Percentiles rank a stretch among this genome's conserved stretches.
Conservation (phyloP, 176 grass and related monocot genomes). For the Avena insularis region DNA sequence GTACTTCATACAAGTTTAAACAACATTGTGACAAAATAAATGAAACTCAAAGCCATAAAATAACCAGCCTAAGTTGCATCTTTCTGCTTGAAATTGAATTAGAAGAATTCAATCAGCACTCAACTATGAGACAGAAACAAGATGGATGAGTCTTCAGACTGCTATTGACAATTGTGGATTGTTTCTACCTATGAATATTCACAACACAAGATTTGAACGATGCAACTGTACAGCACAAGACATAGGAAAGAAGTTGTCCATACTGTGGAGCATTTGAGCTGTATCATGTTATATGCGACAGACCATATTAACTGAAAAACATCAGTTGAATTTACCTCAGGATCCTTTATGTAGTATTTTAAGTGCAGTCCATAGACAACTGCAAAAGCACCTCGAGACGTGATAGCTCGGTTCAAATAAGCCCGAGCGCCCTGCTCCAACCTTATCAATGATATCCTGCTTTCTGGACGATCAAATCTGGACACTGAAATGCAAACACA, state of each 20-base stretch:
- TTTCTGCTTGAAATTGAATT: slow-evolving; percentile 35
- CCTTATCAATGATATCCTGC: slow-evolving; percentile 77
- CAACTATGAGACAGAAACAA: slow-evolving; percentile 30
- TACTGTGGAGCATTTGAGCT: background rate
- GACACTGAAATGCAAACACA: slow-evolving; percentile 55
- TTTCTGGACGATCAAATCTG: slow-evolving; percentile 68
- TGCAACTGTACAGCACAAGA: slow-evolving; percentile 16
- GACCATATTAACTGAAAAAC: slow-evolving; percentile 23
- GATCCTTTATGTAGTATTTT: slow-evolving; percentile 84
- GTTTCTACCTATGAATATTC: background rate
- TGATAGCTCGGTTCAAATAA: slow-evolving; percentile 76
- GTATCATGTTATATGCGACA: background rate
- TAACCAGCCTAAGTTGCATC: background rate
- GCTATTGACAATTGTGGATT: background rate
- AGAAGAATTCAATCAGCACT: slow-evolving; percentile 26
- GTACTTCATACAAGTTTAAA: slow-evolving; percentile 24
- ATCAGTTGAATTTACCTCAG: slow-evolving; percentile 59
- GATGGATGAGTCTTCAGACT: background rate
- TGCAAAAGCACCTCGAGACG: slow-evolving; percentile 70
- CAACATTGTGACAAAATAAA: slow-evolving; percentile 12
- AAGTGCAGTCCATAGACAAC: slow-evolving; percentile 79
- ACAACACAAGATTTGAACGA: slow-evolving; percentile 17
- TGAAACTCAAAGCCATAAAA: background rate
- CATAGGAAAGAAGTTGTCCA: background rate
- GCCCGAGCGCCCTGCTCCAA: slow-evolving; percentile 77